These are phyloP conservation scores for Fomitopsis schrenkii DNA, from an alignment of 1,284 basidiomycete species.

Conservation along the genomic window DNA sequence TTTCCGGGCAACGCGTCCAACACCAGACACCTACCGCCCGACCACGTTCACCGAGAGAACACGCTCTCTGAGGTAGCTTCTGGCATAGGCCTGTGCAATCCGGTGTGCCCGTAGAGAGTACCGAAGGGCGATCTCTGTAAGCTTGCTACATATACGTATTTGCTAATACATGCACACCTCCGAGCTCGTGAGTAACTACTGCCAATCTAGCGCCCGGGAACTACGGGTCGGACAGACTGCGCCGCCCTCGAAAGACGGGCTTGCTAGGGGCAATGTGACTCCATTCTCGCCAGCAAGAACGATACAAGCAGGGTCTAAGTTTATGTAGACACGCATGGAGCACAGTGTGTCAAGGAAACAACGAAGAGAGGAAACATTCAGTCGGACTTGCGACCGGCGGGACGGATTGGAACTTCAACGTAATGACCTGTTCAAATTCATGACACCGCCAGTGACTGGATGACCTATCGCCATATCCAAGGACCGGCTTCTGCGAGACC, in stretches of 20 bases:
- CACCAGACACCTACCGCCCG: background rate
- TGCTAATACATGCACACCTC: no score
- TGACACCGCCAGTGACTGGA: no score
- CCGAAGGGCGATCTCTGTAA: no score
- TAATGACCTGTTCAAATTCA: no score
- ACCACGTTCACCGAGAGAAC: background rate
- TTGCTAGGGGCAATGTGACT: background rate
- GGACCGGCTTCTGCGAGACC: no score
- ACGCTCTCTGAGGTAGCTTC: background rate
- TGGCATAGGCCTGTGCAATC: background rate
- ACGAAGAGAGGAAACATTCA: background rate
- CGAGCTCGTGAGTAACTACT: no score
- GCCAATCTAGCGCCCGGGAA: background rate
- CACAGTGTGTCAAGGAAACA: background rate
- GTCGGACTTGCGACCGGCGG: background rate
- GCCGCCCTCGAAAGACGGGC: background rate
- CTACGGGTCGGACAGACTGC: background rate
- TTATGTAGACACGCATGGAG: background rate
- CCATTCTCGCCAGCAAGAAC: background rate
- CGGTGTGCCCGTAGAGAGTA: background rate
- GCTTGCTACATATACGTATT: no score
- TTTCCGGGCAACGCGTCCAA: background rate
- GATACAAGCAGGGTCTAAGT: background rate
- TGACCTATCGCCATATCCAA: no score
- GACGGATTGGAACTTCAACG: no score